A percentile compares a stretch with the other conserved stretches of the same genome.
These are phyloP conservation scores for Fusarium sp. DNA, from an alignment of 2,329 filamentous ascomycete species.

Conservation along the genomic window DNA sequence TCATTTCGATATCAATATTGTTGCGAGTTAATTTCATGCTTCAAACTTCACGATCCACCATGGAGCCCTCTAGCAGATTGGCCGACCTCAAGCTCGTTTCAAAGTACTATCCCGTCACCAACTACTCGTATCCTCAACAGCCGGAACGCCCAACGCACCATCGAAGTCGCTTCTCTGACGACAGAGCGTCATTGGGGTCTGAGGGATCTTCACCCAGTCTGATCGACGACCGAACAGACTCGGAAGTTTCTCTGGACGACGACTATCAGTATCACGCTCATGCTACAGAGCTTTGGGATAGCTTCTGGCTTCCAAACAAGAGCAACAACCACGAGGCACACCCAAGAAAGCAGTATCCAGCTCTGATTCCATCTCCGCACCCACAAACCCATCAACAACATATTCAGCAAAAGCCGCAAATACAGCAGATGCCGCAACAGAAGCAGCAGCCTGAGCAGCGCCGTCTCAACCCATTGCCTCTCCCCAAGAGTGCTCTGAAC, in stretches of 20 bases:
- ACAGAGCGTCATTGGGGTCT: slow-evolving; percentile 58
- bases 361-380: slow-evolving; percentile 47
- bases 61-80: slow-evolving; percentile 52
- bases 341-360: slow-evolving; percentile 47
- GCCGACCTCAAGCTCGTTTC: slow-evolving; percentile 53
- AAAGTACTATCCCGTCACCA: slow-evolving; percentile 53
- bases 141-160: slow-evolving; percentile 35
- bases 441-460: slow-evolving; percentile 37
- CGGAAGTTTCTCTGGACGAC: slow-evolving; percentile 62
- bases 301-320: slow-evolving; percentile 55
- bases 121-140: slow-evolving; percentile 54
- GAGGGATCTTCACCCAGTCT: slow-evolving; percentile 59
- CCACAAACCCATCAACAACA: slow-evolving; percentile 24
- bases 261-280: slow-evolving; percentile 61
- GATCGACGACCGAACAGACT: slow-evolving; percentile 62
- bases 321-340: slow-evolving; percentile 19
- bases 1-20: slow-evolving; percentile 34
- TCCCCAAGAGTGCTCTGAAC: slow-evolving; percentile 36
- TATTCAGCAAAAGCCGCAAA: background rate
- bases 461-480: slow-evolving; percentile 43
- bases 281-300: slow-evolving; percentile 61
- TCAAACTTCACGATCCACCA: slow-evolving; percentile 40
- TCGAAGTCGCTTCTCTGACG: slow-evolving; percentile 37
- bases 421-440: background rate
- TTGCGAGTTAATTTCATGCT: slow-evolving; percentile 40